Evolutionary conservation across 2,329 filamentous ascomycete species (phyloP), one percentile per base, ranked within the genome.

Genomic region (Aureobasidium sp.): DNA sequence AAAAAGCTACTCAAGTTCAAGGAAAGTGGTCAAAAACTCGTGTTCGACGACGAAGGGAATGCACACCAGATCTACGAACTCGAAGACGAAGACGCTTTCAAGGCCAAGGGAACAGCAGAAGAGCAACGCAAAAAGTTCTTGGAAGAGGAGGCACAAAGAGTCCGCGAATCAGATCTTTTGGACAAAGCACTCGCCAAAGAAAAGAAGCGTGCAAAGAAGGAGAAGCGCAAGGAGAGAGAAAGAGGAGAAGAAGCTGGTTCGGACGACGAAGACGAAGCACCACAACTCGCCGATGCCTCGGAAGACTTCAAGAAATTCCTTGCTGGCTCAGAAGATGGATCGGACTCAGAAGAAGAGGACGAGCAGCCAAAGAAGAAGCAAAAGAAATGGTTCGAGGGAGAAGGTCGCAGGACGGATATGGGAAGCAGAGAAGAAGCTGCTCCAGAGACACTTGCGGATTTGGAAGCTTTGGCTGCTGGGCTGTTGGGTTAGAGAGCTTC

Each of bases 31-130:
- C 87, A 84, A 44, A 96, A 94, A 73, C 78, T 97, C 8, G 82
- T 97, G 5, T 99, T 93, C 73, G 93, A 97, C 76, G 92, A 96
- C 52, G 91, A 97, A 36, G 93, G 92, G 68, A 87, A 89, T 65
- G 82, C 91, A 3, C 91, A 94, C 73, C 84, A 89, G 65, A 74
- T 95, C 15, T 97, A 97, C 77, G 89, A 96, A 73, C 85, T 99
- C 67, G 88, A 93, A 71, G 85, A 89, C 73, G 91, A 97, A 75
- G 86, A 87, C 0, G 85, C 87, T 66, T 99, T 97, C 81, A 81
- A 80, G 65, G 82, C 84, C 42, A 83, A 86, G 60, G 94, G 93
- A 39, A 79, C 87, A 27, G 88, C 90, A 2, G 88, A 91, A 67
- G 83, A 84, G 53, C 91, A 95, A 74, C 83, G 91, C 51, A 80